Conservation (phyloP, 495 filamentous ascomycete genomes). For the Cetradonia linearis region DNA sequence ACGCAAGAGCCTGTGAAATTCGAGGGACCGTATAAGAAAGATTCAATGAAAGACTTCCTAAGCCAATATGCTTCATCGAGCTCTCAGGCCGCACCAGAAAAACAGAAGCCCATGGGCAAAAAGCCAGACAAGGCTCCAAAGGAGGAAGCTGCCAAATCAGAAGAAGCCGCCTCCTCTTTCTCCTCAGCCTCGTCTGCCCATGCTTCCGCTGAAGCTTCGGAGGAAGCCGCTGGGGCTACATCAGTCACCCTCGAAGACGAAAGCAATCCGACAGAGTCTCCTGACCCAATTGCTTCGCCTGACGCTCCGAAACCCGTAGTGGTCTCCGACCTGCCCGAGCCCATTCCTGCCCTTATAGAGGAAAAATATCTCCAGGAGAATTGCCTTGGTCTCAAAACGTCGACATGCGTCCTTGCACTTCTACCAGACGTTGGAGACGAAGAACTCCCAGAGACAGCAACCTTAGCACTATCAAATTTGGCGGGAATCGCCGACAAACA, state of each 20-base stretch:
- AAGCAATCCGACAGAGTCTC: conserved; percentile 37
- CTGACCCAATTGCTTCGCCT: conserved; percentile 33
- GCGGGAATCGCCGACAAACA: conserved; percentile 70
- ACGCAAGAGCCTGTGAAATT: conserved; percentile 60
- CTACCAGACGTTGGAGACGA: conserved; percentile 49
- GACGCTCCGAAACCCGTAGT: conserved; percentile 40
- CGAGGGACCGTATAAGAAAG: conserved; percentile 79
- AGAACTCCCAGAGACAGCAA: conserved; percentile 33
- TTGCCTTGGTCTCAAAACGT: conserved; percentile 66
- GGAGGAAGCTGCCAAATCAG: conserved; percentile 16
- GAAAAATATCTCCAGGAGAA: conserved; percentile 50
- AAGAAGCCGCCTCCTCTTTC: conserved; percentile 30
- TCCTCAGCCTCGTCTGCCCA: conserved; percentile 36
- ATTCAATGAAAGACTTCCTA: conserved; percentile 71
- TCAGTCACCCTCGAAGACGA: conserved; percentile 35
- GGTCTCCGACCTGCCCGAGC: conserved; percentile 35
- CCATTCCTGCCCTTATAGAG: conserved; percentile 43
- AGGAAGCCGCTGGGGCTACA: conserved; percentile 31
- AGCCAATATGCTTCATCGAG: conserved; percentile 64
- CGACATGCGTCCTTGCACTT: conserved; percentile 78
- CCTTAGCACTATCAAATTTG: conserved; percentile 51
- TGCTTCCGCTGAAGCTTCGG: conserved; percentile 31
- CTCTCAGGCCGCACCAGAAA: conserved; percentile 48
- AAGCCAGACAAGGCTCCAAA: conserved; percentile 34
- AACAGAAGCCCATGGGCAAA: conserved; percentile 33